Evolutionary conservation across 1,284 basidiomycete species (phyloP), one percentile per base, ranked within the genome.

Genomic region (Farysia itapuensis): DNA sequence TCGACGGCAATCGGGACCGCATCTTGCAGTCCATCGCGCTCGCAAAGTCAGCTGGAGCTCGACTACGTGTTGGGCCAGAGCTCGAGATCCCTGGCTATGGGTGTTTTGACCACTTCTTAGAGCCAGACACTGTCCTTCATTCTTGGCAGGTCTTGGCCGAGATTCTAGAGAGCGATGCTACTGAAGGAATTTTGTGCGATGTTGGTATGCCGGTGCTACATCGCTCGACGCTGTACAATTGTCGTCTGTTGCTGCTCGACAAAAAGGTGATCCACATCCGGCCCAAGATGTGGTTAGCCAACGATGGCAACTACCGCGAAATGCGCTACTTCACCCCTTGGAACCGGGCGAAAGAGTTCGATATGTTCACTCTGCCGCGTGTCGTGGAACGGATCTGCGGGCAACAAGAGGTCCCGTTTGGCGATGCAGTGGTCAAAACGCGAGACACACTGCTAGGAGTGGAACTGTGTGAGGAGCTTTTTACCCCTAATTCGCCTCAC

Each of bases 201-300:
- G 59, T 73, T 4, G 74, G 72, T 19, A 76, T 75, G 72, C 94
- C 95, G 1, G 83, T 97, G 37, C 83, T 86, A 4, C 95, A 97
- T 81, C 95, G 96, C 81, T 95, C 94, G 69, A 90, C 91, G 39
- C 91, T 89, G 53, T 98, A 97, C 81, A 98, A 98, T 75, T 96
- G 92, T 77, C 86, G 95, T 15, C 81, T 97, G 25, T 86, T 97
- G 70, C 84, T 94, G 29, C 82, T 91, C 72, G 82, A 94, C 77
- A 82, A 84, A 35, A 84, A 90, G 78, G 91, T 98, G 59, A 78
- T 96, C 1, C 83, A 95, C 64, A 96, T 98, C 65, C 84, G 95
- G 11, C 95, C 94, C 0, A 98, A 98, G 80, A 93, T 98, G 91
- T 98, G 94, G 94, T 82, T 98, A 50, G 94, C 94, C 3, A 98